Conservation (phyloP, 345 rosid genomes). For the Triadica sebifera region DNA sequence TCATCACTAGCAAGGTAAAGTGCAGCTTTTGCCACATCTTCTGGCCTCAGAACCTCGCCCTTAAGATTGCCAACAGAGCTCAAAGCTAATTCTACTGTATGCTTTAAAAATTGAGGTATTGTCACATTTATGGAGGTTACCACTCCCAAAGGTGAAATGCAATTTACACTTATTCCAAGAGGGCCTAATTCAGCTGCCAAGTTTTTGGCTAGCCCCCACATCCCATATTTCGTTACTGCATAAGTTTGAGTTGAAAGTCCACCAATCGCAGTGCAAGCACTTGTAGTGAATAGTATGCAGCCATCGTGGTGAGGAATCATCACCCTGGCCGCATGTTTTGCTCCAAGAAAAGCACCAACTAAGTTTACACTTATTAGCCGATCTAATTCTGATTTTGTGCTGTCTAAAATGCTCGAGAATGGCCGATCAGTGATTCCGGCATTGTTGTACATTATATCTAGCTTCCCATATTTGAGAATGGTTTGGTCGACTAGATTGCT, state of each 20-base stretch:
- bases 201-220: conserved; percentile 8
- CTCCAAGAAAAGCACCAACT: conserved; percentile 6
- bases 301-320: conserved; percentile 1
- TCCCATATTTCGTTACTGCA: not conserved
- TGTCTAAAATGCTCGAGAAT: not conserved
- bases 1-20: conserved; percentile 33
- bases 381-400: not conserved
- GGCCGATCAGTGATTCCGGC: conserved; percentile 27
- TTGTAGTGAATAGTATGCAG: conserved; percentile 7
- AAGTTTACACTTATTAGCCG: not conserved
- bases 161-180: conserved; percentile 6
- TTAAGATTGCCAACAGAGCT: conserved; percentile 15
- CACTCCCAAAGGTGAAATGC: conserved; percentile 9
- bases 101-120: not conserved
- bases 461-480: conserved; percentile 32
- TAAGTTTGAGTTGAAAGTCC: not conserved
- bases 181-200: not conserved
- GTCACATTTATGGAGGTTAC: not conserved
- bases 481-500: conserved; percentile 28
- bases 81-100: not conserved
- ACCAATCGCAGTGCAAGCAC: not conserved
- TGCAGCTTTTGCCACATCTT: conserved; percentile 28
- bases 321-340: conserved; percentile 4
- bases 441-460: conserved; percentile 46
- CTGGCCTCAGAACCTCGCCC: conserved; percentile 18